These are phyloP conservation scores for Colletotrichum cordylinicola DNA, from an alignment of 2,329 filamentous ascomycete species.

Conservation along the genomic window DNA sequence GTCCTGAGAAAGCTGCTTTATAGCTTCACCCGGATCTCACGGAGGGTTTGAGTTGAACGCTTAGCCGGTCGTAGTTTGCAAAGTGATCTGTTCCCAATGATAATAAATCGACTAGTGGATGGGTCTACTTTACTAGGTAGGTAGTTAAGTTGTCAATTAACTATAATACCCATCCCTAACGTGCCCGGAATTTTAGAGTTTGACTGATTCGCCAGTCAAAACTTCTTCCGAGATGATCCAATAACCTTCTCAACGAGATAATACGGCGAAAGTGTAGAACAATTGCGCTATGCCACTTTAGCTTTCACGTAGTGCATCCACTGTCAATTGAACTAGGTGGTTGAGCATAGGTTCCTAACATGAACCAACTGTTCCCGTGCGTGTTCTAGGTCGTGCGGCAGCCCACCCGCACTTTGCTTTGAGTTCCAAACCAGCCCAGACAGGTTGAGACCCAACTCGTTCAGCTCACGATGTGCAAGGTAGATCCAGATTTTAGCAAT, in stretches of 20 bases:
- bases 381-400: not conserved
- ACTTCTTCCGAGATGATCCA: not conserved
- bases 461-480: not conserved
- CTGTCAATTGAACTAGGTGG: not conserved
- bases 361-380: not conserved
- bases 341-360: not conserved
- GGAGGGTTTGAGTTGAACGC: not conserved
- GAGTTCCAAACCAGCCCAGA: not conserved
- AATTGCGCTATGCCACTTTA: not conserved
- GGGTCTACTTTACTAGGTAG: not conserved
- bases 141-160: not conserved
- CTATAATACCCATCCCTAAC: not conserved
- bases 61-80: not conserved
- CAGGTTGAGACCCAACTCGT: not conserved
- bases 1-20: not conserved
- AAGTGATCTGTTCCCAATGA: not conserved
- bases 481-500: not conserved
- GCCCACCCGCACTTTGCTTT: not conserved
- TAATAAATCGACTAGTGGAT: not conserved
- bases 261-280: not conserved
- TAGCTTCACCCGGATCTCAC: not conserved
- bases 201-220: not conserved
- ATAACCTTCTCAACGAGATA: accelerated
- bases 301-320: not conserved
- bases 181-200: not conserved